Conservation (phyloP, 495 filamentous ascomycete species). For the Penicillium ucsense region DNA sequence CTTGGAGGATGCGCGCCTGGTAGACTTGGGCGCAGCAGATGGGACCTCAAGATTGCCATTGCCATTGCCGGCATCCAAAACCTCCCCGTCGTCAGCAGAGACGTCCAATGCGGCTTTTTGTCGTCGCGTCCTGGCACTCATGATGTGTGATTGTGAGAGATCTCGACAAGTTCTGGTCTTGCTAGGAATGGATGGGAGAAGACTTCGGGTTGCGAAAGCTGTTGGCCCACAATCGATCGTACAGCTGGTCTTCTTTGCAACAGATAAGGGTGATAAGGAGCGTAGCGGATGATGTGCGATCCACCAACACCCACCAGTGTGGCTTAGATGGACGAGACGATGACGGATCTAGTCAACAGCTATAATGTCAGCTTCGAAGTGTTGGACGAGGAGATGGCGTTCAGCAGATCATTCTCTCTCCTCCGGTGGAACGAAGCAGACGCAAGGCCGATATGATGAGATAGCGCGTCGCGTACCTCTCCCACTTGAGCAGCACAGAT, state of each 20-base stretch:
- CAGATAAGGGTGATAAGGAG: conserved; percentile 8
- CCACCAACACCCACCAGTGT: not conserved
- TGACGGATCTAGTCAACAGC: not conserved
- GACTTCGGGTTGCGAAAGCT: conserved; percentile 1
- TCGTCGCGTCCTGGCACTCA: conserved; percentile 34
- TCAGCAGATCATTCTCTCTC: conserved; percentile 4
- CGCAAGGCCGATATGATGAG: conserved; percentile 3
- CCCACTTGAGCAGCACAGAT: not conserved
- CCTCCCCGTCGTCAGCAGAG: conserved; percentile 26
- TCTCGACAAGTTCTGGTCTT: too few species aligned
- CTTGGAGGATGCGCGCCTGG: conserved; percentile 14
- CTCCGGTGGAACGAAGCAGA: conserved; percentile 2
- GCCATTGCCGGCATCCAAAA: conserved; percentile 23
- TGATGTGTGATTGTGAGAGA: conserved; percentile 11
- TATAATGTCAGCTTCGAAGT: not conserved
- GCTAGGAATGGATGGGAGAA: not conserved
- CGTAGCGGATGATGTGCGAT: not conserved
- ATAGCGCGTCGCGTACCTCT: conserved; percentile 1
- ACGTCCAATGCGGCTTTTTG: conserved; percentile 33
- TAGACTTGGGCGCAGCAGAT: conserved; percentile 14
- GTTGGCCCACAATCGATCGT: not conserved
- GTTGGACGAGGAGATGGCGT: conserved; percentile 1
- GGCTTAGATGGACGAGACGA: conserved; percentile 1
- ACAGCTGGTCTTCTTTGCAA: not conserved
- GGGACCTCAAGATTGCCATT: not conserved